These are phyloP conservation scores for Rosellinia necatrix DNA, from an alignment of 2,329 filamentous ascomycete species.

Conservation along the genomic window DNA sequence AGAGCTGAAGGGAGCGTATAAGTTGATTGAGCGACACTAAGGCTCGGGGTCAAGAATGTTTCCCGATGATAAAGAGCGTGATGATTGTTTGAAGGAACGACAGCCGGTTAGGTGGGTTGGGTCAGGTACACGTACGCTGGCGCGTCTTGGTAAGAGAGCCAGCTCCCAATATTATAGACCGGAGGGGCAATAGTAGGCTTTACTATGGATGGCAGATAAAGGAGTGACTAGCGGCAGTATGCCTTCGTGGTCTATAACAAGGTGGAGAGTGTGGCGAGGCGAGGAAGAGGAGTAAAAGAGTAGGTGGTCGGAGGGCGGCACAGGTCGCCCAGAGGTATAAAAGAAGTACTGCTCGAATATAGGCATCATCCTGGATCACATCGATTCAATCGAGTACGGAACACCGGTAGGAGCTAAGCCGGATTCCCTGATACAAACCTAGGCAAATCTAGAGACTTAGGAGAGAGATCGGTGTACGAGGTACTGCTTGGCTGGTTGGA, in stretches of 20 bases:
- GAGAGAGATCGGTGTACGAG: conserved; percentile 43
- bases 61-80: conserved; percentile 45
- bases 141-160: conserved; percentile 54
- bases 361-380: conserved; percentile 47
- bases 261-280: conserved; percentile 51
- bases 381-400: conserved; percentile 49
- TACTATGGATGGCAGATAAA: conserved; percentile 47
- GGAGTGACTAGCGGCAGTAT: conserved; percentile 54
- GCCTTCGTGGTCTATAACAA: conserved; percentile 41
- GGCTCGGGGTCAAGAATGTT: conserved; percentile 22
- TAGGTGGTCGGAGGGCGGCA: conserved; percentile 52
- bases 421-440: conserved; percentile 54
- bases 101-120: conserved; percentile 48
- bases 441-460: conserved; percentile 40
- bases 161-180: conserved; percentile 57
- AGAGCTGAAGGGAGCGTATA: conserved; percentile 43
- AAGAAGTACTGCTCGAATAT: conserved; percentile 51
- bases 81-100: conserved; percentile 48
- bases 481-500: conserved; percentile 45
- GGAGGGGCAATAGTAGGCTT: conserved; percentile 48
- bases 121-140: conserved; percentile 44
- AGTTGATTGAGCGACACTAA: conserved; percentile 28
- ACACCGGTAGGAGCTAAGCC: conserved; percentile 57
- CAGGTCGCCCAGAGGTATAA: conserved; percentile 56
- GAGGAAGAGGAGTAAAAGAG: conserved; percentile 48